Base-by-base conservation (phyloP, 2,329 filamentous ascomycete species). In the Penicillium sp. region DNA sequence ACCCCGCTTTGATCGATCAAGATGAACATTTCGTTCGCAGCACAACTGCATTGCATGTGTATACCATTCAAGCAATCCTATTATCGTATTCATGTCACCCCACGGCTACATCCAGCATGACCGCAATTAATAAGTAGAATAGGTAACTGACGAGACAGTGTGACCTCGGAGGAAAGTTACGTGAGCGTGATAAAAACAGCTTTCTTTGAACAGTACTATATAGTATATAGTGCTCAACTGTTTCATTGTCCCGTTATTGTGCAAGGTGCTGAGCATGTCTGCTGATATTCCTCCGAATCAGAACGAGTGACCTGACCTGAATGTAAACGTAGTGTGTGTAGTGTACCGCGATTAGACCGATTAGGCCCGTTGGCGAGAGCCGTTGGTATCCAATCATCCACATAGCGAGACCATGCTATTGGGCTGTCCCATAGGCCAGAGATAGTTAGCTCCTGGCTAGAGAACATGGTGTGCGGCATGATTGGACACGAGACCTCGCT, bases 401-500 rank as follows among this genome's bases (percentile, higher is more conserved):
- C 20, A 35, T 5, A 14, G 30, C 14, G 30, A 35, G 30, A 16
- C 12, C 30, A 35, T 35, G 12, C 30, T 35, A 35, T 35, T 35
- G 42, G 42, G 42, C 42, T 16, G n/a, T 45, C 42, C 8, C 30
- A 35, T 35, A 35, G 30, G 30, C 30, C 8, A 35, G 30, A 14
- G 12, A 35, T 16, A 35, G 12, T 35, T 35, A 35, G 30, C 16
- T 14, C 23, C 46, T 21, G 46, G 18, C 43, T 46, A 46, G 20
- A n/a, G 46, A 14, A 2, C 20, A 14, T 46, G 20, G 43, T 46
- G 20, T 24, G 42, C 18, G 33, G 45, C 21, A 55, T 48, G 43
- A 55, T 55, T 55, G 52, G 52, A 55, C 46, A 55, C 43, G 52
- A 55, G 52, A 48, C 35, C 33, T 40, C 24, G 45, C 16, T 47